Base-by-base conservation (phyloP, 1,139 yeast species). In the Wickerhamiella pararugosa region DNA sequence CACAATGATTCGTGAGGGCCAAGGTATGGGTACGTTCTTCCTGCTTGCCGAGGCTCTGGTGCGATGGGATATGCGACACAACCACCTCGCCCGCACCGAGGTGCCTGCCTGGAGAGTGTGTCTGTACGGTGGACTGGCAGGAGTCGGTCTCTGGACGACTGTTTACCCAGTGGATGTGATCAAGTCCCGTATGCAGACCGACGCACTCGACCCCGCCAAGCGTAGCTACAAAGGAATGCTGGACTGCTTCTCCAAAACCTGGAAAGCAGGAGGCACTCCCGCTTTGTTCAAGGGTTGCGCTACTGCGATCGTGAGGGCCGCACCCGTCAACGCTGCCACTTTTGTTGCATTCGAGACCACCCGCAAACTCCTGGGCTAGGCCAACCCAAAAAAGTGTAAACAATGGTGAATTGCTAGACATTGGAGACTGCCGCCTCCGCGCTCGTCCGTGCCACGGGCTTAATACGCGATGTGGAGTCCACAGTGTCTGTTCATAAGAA, bases 271-370 rank as follows among this genome's bases (percentile, higher is more conserved):
- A 42, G 96, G 96, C 30, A 50, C 76, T 42, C 67, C 67, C 51
- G 94, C 94, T 0, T 82, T 87, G 56, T 79, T 82, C 62, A 76
- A 79, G 61, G 97, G 97, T 1, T 84, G 86, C 57, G 62, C 77
- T 25, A 95, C 97, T 40, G 86, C 97, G 1, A 75, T 87, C 49
- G 66, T 87, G 52, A 78, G 97, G 62, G 96, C 97, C 42, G 94
- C 94, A 2, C 97, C 97, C 3, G 97, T 93, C 11, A 87, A 87
- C 57, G 97, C 95, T 41, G 94, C 94, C 29, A 87, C 97, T 1
- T 87, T 87, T 64, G 82, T 84, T 42, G 84, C 92, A 7, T 87
- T 87, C 57, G 97, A 87, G 62, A 61, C 81, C n/a, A 42, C 46
- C 21, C 35, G 46, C n/a, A 38, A 43, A 11, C 25, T 28, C 4